A percentile compares a stretch with the other conserved stretches of the same genome.
Conservation (phyloP, 2,329 filamentous ascomycete species). For the Epichloe brachyelytri region DNA sequence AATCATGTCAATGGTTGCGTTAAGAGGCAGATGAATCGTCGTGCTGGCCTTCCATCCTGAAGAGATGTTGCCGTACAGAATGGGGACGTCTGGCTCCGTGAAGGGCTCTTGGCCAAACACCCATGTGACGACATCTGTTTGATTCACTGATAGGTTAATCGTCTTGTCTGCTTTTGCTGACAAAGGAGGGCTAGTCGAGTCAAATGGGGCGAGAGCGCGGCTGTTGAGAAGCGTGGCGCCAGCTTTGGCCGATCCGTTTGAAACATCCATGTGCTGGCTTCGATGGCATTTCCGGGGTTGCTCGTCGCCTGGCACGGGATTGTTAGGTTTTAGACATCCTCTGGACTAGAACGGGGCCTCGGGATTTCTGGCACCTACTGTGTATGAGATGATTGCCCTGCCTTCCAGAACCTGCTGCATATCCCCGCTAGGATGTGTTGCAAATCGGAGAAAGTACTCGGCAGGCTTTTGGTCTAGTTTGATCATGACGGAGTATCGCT, state of each 20-base stretch:
- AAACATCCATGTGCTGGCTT: conserved; percentile 1
- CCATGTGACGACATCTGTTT: conserved; percentile 1
- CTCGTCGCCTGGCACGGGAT: too few species aligned
- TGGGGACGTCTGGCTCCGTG: conserved; percentile 1
- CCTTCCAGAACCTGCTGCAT: conserved; percentile 4
- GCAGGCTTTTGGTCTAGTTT: conserved; percentile 3
- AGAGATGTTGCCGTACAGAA: background rate
- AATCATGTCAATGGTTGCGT: conserved; percentile 2
- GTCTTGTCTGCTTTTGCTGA: background rate
- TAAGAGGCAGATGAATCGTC: conserved; percentile 1
- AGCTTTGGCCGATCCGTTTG: conserved; percentile 1
- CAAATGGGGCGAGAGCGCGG: background rate
- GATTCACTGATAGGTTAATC: background rate
- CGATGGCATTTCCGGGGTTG: background rate
- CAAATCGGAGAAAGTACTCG: conserved; percentile 1
- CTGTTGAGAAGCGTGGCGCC: background rate
- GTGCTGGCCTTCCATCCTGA: conserved; percentile 3
- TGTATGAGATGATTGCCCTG: background rate
- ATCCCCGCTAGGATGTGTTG: conserved; percentile 1
- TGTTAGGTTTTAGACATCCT: too few species aligned
- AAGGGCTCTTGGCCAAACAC: background rate
- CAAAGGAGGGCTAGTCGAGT: background rate
- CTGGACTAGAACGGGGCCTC: too few species aligned
- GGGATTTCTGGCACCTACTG: background rate
- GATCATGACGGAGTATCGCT: conserved; percentile 5